Evolutionary conservation across 768 basidiomycete genomes (phyloP).

Genomic region (Lactifluus hygrophoroides): DNA sequence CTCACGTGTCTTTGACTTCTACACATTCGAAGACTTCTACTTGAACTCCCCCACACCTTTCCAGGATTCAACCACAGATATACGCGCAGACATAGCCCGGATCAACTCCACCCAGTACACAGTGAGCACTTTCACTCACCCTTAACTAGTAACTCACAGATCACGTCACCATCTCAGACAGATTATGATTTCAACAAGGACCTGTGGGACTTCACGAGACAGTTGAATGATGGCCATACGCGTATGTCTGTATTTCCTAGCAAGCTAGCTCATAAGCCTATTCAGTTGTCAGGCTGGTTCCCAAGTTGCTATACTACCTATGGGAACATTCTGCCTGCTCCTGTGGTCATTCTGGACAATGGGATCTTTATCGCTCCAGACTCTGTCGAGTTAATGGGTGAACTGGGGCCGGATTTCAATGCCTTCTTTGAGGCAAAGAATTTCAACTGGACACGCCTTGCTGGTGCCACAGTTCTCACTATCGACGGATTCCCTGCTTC

Average conservation of each 20-base stretch:
- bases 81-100: slow-evolving; percentile 39
- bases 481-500: slow-evolving; percentile 49
- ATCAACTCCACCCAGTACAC: slow-evolving; percentile 41
- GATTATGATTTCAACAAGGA: slow-evolving; percentile 33
- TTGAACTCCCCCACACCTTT: slow-evolving; percentile 31
- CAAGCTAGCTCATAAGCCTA: too few relatives aligned
- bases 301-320: slow-evolving; percentile 38
- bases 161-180: slow-evolving; percentile 32
- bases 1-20: slow-evolving; percentile 32
- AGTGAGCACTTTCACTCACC: slow-evolving; percentile 25
- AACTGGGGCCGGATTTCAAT: slow-evolving; percentile 39
- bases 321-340: slow-evolving; percentile 22
- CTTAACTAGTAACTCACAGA: background rate
- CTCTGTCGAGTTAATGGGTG: slow-evolving; percentile 40
- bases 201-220: slow-evolving; percentile 17
- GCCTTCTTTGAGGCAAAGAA: slow-evolving; percentile 34
- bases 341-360: slow-evolving; percentile 5
- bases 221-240: slow-evolving; percentile 60
- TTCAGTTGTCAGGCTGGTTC: slow-evolving; percentile 38
- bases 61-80: slow-evolving; percentile 44
- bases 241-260: slow-evolving; percentile 28
- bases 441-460: slow-evolving; percentile 53
- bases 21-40: slow-evolving; percentile 34
- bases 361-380: slow-evolving; percentile 47
- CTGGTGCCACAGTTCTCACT: slow-evolving; percentile 46